These are phyloP conservation scores for Hylodesmum podocarpum DNA, from an alignment of 306 rosid genomes.

Conservation along the genomic window DNA sequence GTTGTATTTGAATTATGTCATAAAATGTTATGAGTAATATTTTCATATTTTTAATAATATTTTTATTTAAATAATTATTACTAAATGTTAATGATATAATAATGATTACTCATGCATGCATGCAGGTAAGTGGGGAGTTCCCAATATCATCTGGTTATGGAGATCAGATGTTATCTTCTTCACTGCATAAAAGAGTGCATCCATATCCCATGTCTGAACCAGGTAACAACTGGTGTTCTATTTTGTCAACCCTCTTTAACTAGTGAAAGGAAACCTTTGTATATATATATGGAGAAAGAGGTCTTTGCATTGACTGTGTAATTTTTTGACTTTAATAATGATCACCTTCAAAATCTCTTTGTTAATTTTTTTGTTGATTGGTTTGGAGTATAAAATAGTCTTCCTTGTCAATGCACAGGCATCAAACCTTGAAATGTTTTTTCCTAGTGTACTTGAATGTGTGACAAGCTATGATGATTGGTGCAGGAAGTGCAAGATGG, in stretches of 20 bases:
- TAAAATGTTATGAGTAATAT: too few species aligned
- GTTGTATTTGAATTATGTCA: too few species aligned
- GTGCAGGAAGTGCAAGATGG: constrained; percentile 79
- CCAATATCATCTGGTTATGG: constrained; percentile 67
- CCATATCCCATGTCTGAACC: constrained; percentile 77
- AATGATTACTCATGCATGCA: background rate
- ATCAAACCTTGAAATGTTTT: background rate
- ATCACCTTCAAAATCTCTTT: too few species aligned
- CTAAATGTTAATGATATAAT: too few species aligned
- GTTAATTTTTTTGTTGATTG: too few species aligned
- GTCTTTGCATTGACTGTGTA: too few species aligned
- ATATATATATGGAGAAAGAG: too few species aligned
- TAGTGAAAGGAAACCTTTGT: background rate
- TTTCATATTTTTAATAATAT: too few species aligned
- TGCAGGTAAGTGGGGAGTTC: constrained; percentile 72
- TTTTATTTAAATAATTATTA: too few species aligned
- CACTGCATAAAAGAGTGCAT: constrained; percentile 81
- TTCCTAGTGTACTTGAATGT: background rate
- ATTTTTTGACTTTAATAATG: too few species aligned
- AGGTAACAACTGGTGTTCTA: constrained; percentile 41
- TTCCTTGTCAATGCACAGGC: too few species aligned
- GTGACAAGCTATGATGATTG: background rate
- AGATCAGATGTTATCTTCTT: constrained; percentile 61
- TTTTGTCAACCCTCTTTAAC: background rate
- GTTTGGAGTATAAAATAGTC: too few species aligned